Conservation (phyloP, 192 early-diverging fungal species). For the Coemansia sp. region DNA sequence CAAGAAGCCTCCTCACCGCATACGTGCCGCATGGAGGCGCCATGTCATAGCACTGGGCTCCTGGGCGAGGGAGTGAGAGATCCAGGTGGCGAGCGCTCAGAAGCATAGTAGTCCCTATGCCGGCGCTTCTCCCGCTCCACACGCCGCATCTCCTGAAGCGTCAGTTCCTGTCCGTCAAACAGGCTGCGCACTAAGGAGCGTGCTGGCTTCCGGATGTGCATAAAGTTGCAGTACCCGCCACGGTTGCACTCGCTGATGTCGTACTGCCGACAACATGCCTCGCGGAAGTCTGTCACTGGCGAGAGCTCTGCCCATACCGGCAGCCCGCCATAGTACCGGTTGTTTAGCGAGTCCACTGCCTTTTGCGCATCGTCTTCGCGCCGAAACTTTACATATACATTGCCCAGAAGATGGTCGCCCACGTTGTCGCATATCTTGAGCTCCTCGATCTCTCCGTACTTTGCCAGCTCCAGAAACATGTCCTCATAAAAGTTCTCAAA, state of each 20-base stretch:
- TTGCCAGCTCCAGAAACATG: slow-evolving; percentile 91
- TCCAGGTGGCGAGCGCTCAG: slow-evolving; percentile 14
- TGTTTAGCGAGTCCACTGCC: slow-evolving; percentile 88
- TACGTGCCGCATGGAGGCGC: no score
- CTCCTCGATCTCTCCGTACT: slow-evolving; percentile 95
- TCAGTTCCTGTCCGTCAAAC: slow-evolving; percentile 73
- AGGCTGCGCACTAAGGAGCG: slow-evolving; percentile 77
- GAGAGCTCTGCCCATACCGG: slow-evolving; percentile 96
- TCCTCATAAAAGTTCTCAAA: slow-evolving; percentile 98
- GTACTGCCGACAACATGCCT: slow-evolving; percentile 97
- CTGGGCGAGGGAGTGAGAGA: slow-evolving; percentile 52
- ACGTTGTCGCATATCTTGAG: slow-evolving; percentile 98
- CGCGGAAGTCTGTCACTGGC: slow-evolving; percentile 95
- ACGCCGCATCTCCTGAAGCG: slow-evolving; percentile 52
- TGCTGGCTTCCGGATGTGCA: slow-evolving; percentile 93
- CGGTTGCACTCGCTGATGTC: slow-evolving; percentile 93
- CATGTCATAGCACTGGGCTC: slow-evolving; percentile 15
- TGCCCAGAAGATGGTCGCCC: slow-evolving; percentile 96
- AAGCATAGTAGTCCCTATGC: slow-evolving; percentile 4
- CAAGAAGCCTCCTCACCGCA: no score
- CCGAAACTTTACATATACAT: slow-evolving; percentile 91
- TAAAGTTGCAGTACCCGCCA: slow-evolving; percentile 98
- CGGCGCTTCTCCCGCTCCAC: slow-evolving; percentile 45
- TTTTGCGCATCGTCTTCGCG: slow-evolving; percentile 92
- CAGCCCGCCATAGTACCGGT: slow-evolving; percentile 91